Evolutionary conservation across 345 rosid species (phyloP).

Genomic region (Bruguiera parviflora): DNA sequence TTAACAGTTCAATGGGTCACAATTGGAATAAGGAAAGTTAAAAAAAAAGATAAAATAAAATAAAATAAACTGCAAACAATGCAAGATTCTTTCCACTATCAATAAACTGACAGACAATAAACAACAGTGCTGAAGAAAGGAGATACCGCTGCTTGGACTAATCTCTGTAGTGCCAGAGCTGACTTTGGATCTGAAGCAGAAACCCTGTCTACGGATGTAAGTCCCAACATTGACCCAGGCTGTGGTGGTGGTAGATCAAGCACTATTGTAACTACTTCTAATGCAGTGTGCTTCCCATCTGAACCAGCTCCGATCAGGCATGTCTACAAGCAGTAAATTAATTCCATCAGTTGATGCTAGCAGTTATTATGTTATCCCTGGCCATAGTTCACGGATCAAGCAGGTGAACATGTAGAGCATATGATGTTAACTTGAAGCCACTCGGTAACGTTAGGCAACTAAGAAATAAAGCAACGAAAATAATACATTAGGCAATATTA

Average conservation of each 20-base stretch:
- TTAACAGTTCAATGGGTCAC: background rate
- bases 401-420: too few species aligned
- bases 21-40: background rate
- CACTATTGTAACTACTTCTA: slow-evolving; percentile 98
- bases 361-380: too few species aligned
- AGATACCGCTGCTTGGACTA: slow-evolving; percentile 93
- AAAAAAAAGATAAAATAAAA: background rate
- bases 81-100: background rate
- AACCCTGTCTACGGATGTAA: slow-evolving; percentile 83
- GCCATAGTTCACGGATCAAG: too few species aligned
- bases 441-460: background rate
- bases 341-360: background rate
- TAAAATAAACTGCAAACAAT: background rate
- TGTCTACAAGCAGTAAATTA: slow-evolving; percentile 40
- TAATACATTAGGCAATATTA: background rate
- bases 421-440: too few species aligned
- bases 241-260: slow-evolving; percentile 99
- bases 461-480: background rate
- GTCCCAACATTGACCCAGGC: slow-evolving; percentile 89
- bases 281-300: slow-evolving; percentile 92
- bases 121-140: slow-evolving; percentile 5
- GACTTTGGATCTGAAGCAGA: slow-evolving; percentile 99
- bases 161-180: slow-evolving; percentile 87
- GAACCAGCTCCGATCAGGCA: slow-evolving; percentile 99
- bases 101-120: background rate